Evolutionary conservation across 495 filamentous ascomycete genomes (phyloP).

Genomic region (Neurospora discreta): DNA sequence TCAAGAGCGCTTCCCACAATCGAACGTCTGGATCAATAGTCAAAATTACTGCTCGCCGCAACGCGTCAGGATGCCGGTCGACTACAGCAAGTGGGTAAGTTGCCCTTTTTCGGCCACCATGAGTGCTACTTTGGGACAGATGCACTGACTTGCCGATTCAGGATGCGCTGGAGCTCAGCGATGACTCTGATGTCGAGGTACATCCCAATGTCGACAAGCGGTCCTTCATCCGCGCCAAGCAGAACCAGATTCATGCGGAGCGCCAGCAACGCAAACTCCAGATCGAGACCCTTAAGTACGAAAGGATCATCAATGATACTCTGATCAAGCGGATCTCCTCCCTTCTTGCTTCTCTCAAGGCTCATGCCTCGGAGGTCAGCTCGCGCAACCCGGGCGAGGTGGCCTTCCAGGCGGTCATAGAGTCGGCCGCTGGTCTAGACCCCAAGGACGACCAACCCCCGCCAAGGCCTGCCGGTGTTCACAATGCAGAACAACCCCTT

Average conservation of each 20-base stretch:
- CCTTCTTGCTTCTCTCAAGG: slow-evolving; percentile 58
- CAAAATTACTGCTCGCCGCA: neutral
- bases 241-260: slow-evolving; percentile 89
- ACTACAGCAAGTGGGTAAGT: slow-evolving; percentile 89
- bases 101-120: neutral
- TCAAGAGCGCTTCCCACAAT: neutral
- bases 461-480: slow-evolving; percentile 59
- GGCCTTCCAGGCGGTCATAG: slow-evolving; percentile 79
- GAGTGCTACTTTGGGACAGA: neutral
- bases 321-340: slow-evolving; percentile 71
- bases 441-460: slow-evolving; percentile 66
- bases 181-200: slow-evolving; percentile 96
- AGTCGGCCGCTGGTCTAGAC: slow-evolving; percentile 47
- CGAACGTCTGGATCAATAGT: neutral
- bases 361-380: slow-evolving; percentile 55
- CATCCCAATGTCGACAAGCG: slow-evolving; percentile 98
- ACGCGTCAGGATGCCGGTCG: slow-evolving; percentile 59
- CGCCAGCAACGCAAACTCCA: slow-evolving; percentile 72
- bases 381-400: slow-evolving; percentile 58
- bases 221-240: slow-evolving; percentile 97
- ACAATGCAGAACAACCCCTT: slow-evolving; percentile 56
- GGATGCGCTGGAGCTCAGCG: slow-evolving; percentile 89
- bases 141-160: slow-evolving; percentile 11
- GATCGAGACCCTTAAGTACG: slow-evolving; percentile 86
- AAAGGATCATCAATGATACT: slow-evolving; percentile 85